A percentile compares a stretch with the other conserved stretches of the same genome.
These are phyloP conservation scores for Rhizoclosmatium globosum DNA, from an alignment of 192 early-diverging fungal genomes.

Conservation along the genomic window DNA sequence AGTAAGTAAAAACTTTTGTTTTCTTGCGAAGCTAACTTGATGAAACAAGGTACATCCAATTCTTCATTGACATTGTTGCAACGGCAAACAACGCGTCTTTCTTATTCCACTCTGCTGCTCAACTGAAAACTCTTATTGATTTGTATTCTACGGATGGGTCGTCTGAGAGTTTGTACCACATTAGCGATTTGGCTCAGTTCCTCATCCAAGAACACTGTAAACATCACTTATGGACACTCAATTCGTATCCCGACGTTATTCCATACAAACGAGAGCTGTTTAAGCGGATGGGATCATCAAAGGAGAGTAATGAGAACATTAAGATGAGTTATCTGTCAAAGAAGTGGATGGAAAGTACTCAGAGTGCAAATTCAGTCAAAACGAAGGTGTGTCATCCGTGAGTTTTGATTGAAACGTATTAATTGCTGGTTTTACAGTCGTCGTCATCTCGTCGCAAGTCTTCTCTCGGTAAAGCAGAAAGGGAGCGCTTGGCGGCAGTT, in stretches of 20 bases:
- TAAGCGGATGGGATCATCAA: slow-evolving; percentile 47
- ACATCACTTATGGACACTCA: slow-evolving; percentile 79
- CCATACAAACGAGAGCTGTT: slow-evolving; percentile 76
- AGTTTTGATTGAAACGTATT: not conserved
- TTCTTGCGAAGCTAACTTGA: not conserved
- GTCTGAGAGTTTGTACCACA: slow-evolving; percentile 66
- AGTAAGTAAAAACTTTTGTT: slow-evolving; percentile 28
- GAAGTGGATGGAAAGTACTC: slow-evolving; percentile 31
- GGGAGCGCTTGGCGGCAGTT: not conserved
- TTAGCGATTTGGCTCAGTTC: slow-evolving; percentile 85
- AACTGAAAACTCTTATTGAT: slow-evolving; percentile 83
- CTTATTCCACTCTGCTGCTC: slow-evolving; percentile 75
- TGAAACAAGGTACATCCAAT: slow-evolving; percentile 75
- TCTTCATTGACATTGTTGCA: slow-evolving; percentile 81
- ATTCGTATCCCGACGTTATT: slow-evolving; percentile 77
- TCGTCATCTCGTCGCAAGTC: slow-evolving; percentile 7
- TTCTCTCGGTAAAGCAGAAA: slow-evolving; percentile 1
- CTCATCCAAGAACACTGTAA: slow-evolving; percentile 81
- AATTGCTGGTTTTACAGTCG: not conserved
- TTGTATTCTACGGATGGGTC: slow-evolving; percentile 33
- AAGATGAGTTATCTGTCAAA: slow-evolving; percentile 48
- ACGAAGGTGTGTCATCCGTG: not conserved
- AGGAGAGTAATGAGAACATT: slow-evolving; percentile 42
- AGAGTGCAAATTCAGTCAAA: slow-evolving; percentile 5
- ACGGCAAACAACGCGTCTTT: slow-evolving; percentile 84